A percentile compares a stretch with the other conserved stretches of the same genome.
Conservation (phyloP, 106 monocot genomes). For the Platanthera guangdongensis region DNA sequence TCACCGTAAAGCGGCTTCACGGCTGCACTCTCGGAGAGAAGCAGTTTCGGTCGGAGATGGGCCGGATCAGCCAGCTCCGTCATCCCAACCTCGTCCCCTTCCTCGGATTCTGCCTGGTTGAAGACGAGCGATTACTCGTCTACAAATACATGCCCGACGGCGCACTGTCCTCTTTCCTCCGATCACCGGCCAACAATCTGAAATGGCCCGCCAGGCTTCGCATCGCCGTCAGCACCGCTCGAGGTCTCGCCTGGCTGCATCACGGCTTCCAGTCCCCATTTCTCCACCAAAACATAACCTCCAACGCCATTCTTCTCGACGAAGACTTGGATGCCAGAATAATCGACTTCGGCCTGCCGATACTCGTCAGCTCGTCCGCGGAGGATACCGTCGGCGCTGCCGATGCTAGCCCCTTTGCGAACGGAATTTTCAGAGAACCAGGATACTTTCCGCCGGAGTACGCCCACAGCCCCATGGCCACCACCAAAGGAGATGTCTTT, state of each 20-base stretch:
- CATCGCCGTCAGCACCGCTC: conserved; percentile 12
- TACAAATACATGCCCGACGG: conserved; percentile 47
- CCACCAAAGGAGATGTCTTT: conserved; percentile 47
- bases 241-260: conserved; percentile 30
- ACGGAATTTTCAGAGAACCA: conserved; percentile 31
- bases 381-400: not conserved
- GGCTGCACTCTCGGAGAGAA: conserved; percentile 31
- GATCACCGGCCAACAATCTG: not conserved
- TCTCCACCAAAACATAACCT: conserved; percentile 27
- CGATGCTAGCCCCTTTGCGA: conserved; percentile 16
- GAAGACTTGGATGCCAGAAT: conserved; percentile 48
- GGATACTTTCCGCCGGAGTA: conserved; percentile 41
- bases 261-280: conserved; percentile 32
- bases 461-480: conserved; percentile 24
- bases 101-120: conserved; percentile 39
- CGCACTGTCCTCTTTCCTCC: conserved; percentile 11
- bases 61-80: conserved; percentile 38
- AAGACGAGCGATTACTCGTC: conserved; percentile 39
- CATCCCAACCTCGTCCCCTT: conserved; percentile 70
- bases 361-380: not conserved
- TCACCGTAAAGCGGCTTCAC: conserved; percentile 49
- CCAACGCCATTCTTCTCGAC: conserved; percentile 34
- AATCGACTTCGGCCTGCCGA: conserved; percentile 30
- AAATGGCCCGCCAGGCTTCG: conserved; percentile 32
- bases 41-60: conserved; percentile 41